Evolutionary conservation across 345 rosid genomes (phyloP).

Genomic region (Toxicodendron radicans): DNA sequence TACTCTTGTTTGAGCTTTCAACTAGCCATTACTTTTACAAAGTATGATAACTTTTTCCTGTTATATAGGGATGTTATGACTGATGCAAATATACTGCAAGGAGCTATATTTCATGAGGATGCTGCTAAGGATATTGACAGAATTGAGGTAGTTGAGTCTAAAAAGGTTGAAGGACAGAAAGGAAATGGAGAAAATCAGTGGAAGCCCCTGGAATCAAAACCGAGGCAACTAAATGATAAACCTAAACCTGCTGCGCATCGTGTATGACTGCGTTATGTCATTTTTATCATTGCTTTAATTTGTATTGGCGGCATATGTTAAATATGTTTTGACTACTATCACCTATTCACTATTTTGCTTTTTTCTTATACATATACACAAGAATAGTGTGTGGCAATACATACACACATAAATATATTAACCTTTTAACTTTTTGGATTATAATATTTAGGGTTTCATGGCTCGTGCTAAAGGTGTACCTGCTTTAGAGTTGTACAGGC

Average conservation of each 20-base stretch:
- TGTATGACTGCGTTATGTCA: conserved; percentile 41
- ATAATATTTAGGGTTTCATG: conserved; percentile 69
- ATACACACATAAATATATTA: background rate
- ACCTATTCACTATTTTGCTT: background rate
- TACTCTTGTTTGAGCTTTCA: background rate
- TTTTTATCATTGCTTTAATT: conserved; percentile 6
- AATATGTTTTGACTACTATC: conserved; percentile 9
- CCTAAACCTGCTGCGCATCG: conserved; percentile 97
- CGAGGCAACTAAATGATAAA: conserved; percentile 51
- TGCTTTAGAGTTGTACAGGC: conserved; percentile 89
- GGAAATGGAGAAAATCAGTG: conserved; percentile 45
- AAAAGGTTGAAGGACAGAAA: conserved; percentile 38
- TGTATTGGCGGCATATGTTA: conserved; percentile 8
- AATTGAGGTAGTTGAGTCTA: conserved; percentile 44
- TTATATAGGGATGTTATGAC: conserved; percentile 83
- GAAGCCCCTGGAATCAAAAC: conserved; percentile 51
- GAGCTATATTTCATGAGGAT: conserved; percentile 90
- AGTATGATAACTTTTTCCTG: conserved; percentile 11
- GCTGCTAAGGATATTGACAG: conserved; percentile 40
- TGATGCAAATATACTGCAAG: conserved; percentile 93
- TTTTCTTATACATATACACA: background rate
- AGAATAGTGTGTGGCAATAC: background rate
- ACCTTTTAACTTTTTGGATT: conserved; percentile 6
- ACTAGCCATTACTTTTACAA: conserved; percentile 2
- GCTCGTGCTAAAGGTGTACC: conserved; percentile 99